phyloP scores from a whole-genome alignment of 192 early-diverging fungal species.

The Kickxella alabastrina region DNA sequence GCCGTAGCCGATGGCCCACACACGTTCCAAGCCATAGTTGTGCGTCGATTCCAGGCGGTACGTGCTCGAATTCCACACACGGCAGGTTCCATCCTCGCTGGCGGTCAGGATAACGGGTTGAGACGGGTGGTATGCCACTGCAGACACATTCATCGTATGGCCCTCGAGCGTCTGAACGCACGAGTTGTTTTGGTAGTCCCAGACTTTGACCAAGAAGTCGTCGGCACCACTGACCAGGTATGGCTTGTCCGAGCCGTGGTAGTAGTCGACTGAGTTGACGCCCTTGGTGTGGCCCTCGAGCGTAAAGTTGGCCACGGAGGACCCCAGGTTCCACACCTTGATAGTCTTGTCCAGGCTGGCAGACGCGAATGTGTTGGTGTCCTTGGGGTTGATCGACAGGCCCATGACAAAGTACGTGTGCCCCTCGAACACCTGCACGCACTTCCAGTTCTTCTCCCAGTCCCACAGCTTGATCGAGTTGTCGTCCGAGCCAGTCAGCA shows the following conservation, averaged over 20 bases:
- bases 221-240: conserved; percentile 95
- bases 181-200: conserved; percentile 99
- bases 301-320: conserved; percentile 90
- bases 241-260: conserved; percentile 95
- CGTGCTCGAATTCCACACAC: conserved; percentile 96
- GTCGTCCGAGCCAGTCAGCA: conserved; percentile 94
- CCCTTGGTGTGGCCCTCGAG: conserved; percentile 97
- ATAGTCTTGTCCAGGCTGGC: conserved; percentile 94
- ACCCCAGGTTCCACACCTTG: conserved; percentile 97
- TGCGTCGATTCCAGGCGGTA: conserved; percentile 95
- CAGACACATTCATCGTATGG: conserved; percentile 90
- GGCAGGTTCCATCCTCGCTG: conserved; percentile 91
- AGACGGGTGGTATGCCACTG: conserved; percentile 90
- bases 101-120: conserved; percentile 95
- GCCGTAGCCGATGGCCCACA: conserved; percentile 90
- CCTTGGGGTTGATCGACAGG: conserved; percentile 97
- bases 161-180: conserved; percentile 99
- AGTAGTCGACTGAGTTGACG: conserved; percentile 98
- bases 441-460: conserved; percentile 99
- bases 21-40: conserved; percentile 96
- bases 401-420: conserved; percentile 98
- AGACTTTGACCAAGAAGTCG: conserved; percentile 92
- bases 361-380: conserved; percentile 97
- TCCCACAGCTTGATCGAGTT: conserved; percentile 98
- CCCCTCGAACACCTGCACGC: conserved; percentile 94